These are phyloP conservation scores for Solanum pimpinellifolium DNA, from an alignment of 257 asterid genomes.

Conservation along the genomic window DNA sequence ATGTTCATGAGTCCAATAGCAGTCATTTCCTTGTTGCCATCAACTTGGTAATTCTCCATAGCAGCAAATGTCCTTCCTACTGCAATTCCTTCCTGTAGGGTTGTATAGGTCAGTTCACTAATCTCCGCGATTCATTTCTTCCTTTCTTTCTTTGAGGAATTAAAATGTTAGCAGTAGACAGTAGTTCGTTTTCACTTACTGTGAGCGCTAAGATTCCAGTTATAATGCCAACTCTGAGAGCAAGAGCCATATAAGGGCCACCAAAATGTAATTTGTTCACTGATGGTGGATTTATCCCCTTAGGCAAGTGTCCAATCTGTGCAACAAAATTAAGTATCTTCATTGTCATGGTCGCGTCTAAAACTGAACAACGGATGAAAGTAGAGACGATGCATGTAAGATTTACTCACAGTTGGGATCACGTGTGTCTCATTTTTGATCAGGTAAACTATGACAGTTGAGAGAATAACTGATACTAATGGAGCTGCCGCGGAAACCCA, in stretches of 20 bases:
- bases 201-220: slow-evolving; percentile 87
- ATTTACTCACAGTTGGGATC: slow-evolving; percentile 51
- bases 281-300: slow-evolving; percentile 86
- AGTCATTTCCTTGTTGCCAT: slow-evolving; percentile 96
- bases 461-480: slow-evolving; percentile 61
- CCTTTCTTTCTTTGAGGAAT: not conserved
- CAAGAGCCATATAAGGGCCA: slow-evolving; percentile 54
- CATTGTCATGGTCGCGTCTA: not conserved
- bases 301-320: slow-evolving; percentile 79
- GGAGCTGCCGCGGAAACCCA: slow-evolving; percentile 92
- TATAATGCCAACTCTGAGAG: slow-evolving; percentile 66
- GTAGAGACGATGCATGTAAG: not conserved
- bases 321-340: not conserved
- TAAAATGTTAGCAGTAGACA: not conserved
- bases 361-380: not conserved
- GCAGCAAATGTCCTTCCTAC: slow-evolving; percentile 90
- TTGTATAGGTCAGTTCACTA: not conserved
- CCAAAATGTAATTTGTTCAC: slow-evolving; percentile 48
- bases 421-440: slow-evolving; percentile 42
- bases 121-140: not conserved
- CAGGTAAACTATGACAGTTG: slow-evolving; percentile 49
- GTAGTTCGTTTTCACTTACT: slow-evolving; percentile 29
- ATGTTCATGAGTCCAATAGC: slow-evolving; percentile 95
- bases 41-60: slow-evolving; percentile 79
- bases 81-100: slow-evolving; percentile 86